phyloP scores from a whole-genome alignment of 805 yeast species.

The Candida maesae region DNA sequence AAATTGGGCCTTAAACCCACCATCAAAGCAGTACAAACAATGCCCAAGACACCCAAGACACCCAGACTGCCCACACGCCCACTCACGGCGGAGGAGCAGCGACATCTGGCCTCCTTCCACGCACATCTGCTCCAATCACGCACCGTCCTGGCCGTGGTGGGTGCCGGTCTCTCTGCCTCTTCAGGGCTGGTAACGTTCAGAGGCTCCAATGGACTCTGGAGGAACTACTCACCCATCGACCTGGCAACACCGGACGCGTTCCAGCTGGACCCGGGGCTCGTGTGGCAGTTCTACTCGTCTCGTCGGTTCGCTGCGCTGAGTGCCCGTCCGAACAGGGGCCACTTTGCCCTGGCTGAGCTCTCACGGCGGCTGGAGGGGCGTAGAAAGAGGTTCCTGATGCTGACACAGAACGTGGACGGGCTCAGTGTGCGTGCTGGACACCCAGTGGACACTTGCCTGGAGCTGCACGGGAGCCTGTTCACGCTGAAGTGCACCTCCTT shows the following conservation, averaged over 20 bases:
- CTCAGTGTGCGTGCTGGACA: constrained; percentile 66
- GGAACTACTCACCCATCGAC: constrained; percentile 71
- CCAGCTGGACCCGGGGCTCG: constrained; percentile 74
- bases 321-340: constrained; percentile 75
- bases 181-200: constrained; percentile 76
- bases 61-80: constrained; percentile 4
- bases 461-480: constrained; percentile 79
- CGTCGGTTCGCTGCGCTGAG: constrained; percentile 60
- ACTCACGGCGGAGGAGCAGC: not conserved
- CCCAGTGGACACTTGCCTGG: constrained; percentile 46
- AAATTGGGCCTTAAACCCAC: no score
- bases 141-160: constrained; percentile 61
- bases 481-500: constrained; percentile 72
- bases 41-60: not conserved
- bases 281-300: constrained; percentile 84
- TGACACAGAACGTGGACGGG: constrained; percentile 85
- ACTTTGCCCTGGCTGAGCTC: constrained; percentile 61
- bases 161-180: constrained; percentile 78
- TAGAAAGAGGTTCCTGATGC: constrained; percentile 46
- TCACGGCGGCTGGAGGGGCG: constrained; percentile 35
- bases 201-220: constrained; percentile 75
- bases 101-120: constrained; percentile 39
- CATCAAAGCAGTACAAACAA: no score
- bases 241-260: constrained; percentile 92
- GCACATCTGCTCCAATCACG: constrained; percentile 41